phyloP scores from a whole-genome alignment of 2,329 filamentous ascomycete genomes.

The Hansfordia pulvinata region DNA sequence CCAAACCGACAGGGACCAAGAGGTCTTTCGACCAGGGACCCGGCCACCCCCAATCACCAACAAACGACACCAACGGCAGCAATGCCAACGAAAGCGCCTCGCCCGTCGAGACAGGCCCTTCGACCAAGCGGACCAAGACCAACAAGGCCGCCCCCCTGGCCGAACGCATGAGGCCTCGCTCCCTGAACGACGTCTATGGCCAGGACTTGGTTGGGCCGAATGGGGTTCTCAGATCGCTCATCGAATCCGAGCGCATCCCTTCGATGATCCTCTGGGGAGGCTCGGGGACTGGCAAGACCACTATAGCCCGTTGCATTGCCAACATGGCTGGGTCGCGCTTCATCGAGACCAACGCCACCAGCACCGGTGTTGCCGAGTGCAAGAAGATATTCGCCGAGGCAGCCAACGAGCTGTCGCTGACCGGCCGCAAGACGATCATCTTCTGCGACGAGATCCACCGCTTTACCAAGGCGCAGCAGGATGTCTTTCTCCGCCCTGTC shows the following conservation, averaged over 20 bases:
- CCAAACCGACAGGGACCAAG: constrained; percentile 27
- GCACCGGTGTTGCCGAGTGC: constrained; percentile 74
- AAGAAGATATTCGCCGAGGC: constrained; percentile 87
- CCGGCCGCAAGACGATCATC: constrained; percentile 83
- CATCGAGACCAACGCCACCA: constrained; percentile 91
- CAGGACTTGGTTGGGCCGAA: constrained; percentile 79
- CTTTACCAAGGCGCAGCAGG: constrained; percentile 85
- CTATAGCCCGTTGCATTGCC: constrained; percentile 84
- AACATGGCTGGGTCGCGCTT: constrained; percentile 72
- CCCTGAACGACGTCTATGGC: constrained; percentile 74
- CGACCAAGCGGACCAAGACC: constrained; percentile 53
- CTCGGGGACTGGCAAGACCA: constrained; percentile 74
- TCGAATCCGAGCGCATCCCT: constrained; percentile 74
- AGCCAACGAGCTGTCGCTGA: constrained; percentile 62
- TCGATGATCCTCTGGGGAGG: constrained; percentile 93
- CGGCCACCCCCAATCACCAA: too few species aligned
- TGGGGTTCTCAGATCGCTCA: constrained; percentile 76
- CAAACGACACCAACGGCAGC: constrained; percentile 2
- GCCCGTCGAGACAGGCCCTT: constrained; percentile 15
- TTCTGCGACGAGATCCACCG: constrained; percentile 97
- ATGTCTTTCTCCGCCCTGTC: constrained; percentile 85
- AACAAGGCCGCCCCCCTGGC: constrained; percentile 70
- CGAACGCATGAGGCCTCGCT: constrained; percentile 81
- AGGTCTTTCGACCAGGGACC: constrained; percentile 41
- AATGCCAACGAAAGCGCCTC: constrained; percentile 1